Evolutionary conservation across 345 rosid species (phyloP).

Genomic region (Linum usitatissimum): DNA sequence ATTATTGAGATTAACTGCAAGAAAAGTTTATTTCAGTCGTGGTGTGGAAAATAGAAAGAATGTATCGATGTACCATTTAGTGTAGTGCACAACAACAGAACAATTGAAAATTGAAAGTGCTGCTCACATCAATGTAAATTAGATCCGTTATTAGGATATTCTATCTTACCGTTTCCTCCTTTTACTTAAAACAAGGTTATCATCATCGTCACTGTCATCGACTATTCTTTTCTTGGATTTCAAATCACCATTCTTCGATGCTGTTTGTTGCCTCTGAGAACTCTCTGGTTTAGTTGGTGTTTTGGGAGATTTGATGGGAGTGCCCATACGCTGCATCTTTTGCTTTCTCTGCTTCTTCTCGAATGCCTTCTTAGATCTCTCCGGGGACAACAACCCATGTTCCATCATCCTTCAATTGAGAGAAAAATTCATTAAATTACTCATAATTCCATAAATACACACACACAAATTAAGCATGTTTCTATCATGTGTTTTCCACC

Average conservation of each 20-base stretch:
- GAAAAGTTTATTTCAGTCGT: constrained; percentile 1
- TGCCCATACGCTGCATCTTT: constrained; percentile 61
- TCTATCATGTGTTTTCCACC: neutral
- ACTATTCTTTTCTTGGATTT: constrained; percentile 52
- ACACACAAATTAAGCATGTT: too few relatives aligned
- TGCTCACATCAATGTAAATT: constrained; percentile 11
- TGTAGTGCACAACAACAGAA: constrained; percentile 11
- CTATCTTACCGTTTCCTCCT: constrained; percentile 58
- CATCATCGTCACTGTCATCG: constrained; percentile 37
- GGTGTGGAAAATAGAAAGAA: constrained; percentile 20
- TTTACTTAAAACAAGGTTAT: constrained; percentile 49
- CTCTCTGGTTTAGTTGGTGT: constrained; percentile 45
- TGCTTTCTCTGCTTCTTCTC: constrained; percentile 89
- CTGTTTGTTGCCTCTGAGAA: constrained; percentile 44
- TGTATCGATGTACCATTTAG: constrained; percentile 17
- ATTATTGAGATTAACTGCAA: constrained; percentile 2
- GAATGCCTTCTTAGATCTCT: constrained; percentile 53
- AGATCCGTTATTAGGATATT: constrained; percentile 14
- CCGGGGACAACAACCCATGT: constrained; percentile 77
- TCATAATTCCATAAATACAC: neutral
- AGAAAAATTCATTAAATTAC: neutral
- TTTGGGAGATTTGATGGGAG: constrained; percentile 45
- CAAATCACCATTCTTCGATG: constrained; percentile 47
- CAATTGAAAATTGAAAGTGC: constrained; percentile 10
- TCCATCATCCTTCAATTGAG: constrained; percentile 81